These are phyloP conservation scores for Coniophora puteana DNA, from an alignment of 1,284 basidiomycete genomes.

Conservation along the genomic window DNA sequence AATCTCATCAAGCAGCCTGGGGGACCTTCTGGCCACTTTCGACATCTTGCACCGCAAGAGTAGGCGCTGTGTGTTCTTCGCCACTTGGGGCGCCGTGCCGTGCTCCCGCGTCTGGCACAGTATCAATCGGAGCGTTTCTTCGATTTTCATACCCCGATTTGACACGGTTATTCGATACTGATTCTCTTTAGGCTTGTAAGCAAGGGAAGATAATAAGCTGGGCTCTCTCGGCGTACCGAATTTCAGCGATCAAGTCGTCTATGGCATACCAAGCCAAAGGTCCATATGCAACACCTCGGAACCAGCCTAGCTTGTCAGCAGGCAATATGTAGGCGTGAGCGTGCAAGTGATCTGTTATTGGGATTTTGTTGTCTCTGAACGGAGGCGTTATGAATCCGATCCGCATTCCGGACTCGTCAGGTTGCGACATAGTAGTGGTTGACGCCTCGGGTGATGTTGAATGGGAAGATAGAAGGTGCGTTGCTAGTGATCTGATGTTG, in stretches of 20 bases:
- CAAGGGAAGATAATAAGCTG: conserved; percentile 4
- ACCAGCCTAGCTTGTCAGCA: conserved; percentile 67
- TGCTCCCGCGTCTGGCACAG: conserved; percentile 63
- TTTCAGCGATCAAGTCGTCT: conserved; percentile 76
- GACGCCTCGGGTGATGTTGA: conserved; percentile 21
- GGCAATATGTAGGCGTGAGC: conserved; percentile 67
- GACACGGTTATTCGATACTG: conserved; percentile 69
- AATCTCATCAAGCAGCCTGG: no score
- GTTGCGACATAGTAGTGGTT: conserved; percentile 24
- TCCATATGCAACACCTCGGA: conserved; percentile 62
- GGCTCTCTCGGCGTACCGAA: conserved; percentile 42
- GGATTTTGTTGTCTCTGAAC: conserved; percentile 70
- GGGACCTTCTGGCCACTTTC: conserved; percentile 37
- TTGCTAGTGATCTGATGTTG: conserved; percentile 55
- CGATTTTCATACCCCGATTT: conserved; percentile 62
- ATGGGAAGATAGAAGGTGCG: conserved; percentile 47
- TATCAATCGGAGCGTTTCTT: conserved; percentile 56
- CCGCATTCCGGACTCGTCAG: conserved; percentile 37
- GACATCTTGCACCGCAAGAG: conserved; percentile 41
- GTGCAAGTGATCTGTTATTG: conserved; percentile 73
- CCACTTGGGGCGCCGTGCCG: conserved; percentile 63
- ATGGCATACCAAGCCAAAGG: conserved; percentile 70
- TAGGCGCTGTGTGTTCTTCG: conserved; percentile 53
- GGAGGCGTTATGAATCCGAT: conserved; percentile 76
- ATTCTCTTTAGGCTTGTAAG: conserved; percentile 61